These are phyloP conservation scores for Cymbidium sinense DNA, from an alignment of 106 monocot genomes.

Conservation along the genomic window DNA sequence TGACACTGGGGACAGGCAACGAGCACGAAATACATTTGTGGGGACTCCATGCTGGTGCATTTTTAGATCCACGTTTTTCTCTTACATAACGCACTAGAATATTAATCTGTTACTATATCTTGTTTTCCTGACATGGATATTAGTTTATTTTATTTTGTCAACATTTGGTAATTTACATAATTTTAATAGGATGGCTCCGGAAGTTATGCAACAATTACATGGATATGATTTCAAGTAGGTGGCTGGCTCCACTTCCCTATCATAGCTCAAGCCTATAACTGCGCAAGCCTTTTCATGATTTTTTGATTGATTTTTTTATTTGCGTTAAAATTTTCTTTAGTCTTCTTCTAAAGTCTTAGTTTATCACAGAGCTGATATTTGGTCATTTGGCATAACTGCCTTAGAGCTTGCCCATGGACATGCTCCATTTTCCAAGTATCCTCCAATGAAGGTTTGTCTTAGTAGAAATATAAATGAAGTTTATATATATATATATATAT, in stretches of 20 bases:
- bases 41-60: constrained; percentile 96
- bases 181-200: constrained; percentile 92
- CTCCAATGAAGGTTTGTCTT: constrained; percentile 86
- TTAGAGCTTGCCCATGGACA: constrained; percentile 97
- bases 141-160: neutral
- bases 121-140: neutral
- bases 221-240: constrained; percentile 97
- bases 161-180: neutral
- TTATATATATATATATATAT: neutral
- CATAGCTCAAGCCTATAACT: neutral
- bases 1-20: constrained; percentile 87
- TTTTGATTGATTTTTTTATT: constrained; percentile 2
- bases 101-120: neutral
- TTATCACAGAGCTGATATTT: constrained; percentile 83
- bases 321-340: neutral
- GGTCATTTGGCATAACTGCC: constrained; percentile 95
- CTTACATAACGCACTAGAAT: neutral
- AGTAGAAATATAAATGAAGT: neutral
- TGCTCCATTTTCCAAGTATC: constrained; percentile 94
- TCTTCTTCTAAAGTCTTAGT: constrained; percentile 6
- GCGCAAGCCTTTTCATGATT: neutral
- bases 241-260: constrained; percentile 3
- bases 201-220: constrained; percentile 97
- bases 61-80: constrained; percentile 1
- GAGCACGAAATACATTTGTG: constrained; percentile 87